Base-by-base conservation (phyloP, 75 land plant genomes). In the Isoetes taiwanensis region DNA sequence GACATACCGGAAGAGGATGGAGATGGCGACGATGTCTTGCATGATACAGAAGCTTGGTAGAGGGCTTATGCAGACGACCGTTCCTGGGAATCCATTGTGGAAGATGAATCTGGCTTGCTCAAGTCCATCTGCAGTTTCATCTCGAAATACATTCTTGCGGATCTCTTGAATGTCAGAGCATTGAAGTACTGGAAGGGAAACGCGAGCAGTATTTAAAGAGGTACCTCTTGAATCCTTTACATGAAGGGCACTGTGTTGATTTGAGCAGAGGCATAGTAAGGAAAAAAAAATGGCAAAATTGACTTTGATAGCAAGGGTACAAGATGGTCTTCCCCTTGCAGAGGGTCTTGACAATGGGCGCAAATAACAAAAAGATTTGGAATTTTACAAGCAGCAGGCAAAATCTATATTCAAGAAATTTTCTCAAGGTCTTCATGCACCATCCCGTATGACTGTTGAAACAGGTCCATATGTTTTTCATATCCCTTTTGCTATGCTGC, bases 401-500 rank as follows among this genome's bases (percentile, higher is more conserved):
- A 90, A 90, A 70, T 61, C 80, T 28, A 63, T 90, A 78, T 90
- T 88, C 64, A 90, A 86, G 70, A 80, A 80, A 42, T 77, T 90
- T 9, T 90, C 84, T 6, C 82, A 59, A 50, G 80, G 94, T 10
- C 84, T 78, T 38, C 72, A 83, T 54, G 93, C 83, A 34, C 70
- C 97, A 31, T 90, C 97, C 2, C 72, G 94, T 62, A 90, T 90
- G 97, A 86, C 97, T 41, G 65, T 90, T 52, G 97, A 90, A 62
- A 76, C 94, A 39, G 94, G 97, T 6, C 88, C 88, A 10, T 80
- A 83, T 50, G 41, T 82, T 41, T 86, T 90, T 57, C 94, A 90
- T 43, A 32, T 38, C 39, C 11, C 29, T 25, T 9, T 32, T 30
- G n/a, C 24, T 46, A 31, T 59, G 21, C 33, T 33, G 58, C 20